A percentile compares a stretch with the other conserved stretches of the same genome.
Evolutionary conservation across 345 rosid genomes (phyloP).

Genomic region (Eucalyptus pauciflora): DNA sequence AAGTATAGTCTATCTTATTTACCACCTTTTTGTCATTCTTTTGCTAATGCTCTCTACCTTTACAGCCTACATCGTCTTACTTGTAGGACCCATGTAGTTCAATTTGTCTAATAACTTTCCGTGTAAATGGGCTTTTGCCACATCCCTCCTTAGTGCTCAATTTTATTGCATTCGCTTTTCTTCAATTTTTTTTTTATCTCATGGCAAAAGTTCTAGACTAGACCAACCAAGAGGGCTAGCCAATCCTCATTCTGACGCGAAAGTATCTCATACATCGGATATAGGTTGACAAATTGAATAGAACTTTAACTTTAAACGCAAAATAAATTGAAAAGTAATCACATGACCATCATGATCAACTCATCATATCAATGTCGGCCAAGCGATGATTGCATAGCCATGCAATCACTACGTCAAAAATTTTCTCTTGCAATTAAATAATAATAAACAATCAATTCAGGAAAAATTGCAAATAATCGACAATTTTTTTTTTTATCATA

Average conservation of each 20-base stretch:
- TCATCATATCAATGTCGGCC: not conserved
- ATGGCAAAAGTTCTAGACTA: not conserved
- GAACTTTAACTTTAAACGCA: not conserved
- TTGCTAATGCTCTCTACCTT: constrained; percentile 8
- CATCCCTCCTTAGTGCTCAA: not conserved
- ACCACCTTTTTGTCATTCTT: not conserved
- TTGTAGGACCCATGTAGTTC: not conserved
- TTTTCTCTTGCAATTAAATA: not conserved
- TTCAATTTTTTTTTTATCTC: not conserved
- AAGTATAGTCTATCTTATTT: not conserved
- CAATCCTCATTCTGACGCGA: not conserved
- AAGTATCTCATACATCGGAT: not conserved
- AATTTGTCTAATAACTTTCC: not conserved
- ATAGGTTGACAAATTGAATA: not conserved
- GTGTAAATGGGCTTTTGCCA: not conserved
- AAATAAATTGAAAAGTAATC: not conserved
- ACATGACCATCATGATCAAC: not conserved
- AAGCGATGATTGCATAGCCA: not conserved
- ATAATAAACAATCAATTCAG: not conserved
- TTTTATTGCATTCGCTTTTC: not conserved
- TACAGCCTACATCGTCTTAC: not conserved
- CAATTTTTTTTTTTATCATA: not conserved
- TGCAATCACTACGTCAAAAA: not conserved
- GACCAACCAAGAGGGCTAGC: not conserved
- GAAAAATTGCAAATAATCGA: not conserved